Evolutionary conservation across 352 stramenopile genomes (phyloP).

Genomic region (Pythium insidiosum): DNA sequence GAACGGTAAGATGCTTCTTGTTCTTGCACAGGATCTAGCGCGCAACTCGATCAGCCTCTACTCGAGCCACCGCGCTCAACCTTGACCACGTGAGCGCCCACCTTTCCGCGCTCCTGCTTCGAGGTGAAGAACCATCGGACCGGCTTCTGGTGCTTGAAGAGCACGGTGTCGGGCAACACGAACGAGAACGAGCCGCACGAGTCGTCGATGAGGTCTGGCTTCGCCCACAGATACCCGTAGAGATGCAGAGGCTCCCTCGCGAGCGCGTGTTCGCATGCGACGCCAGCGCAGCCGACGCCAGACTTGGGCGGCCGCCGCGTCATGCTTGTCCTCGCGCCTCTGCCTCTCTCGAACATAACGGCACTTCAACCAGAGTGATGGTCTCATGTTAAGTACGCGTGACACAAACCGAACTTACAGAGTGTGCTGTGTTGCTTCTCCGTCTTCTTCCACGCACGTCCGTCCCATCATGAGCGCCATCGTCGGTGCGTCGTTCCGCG

Average conservation of each 20-base stretch:
- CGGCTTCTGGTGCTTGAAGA: slow-evolving; percentile 66
- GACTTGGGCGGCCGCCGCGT: slow-evolving; percentile 1
- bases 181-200: slow-evolving; percentile 26
- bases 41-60: too few relatives aligned
- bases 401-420: slow-evolving; percentile 4
- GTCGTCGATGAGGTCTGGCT: slow-evolving; percentile 17
- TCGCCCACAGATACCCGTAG: slow-evolving; percentile 52
- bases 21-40: slow-evolving; percentile 55
- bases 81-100: too few relatives aligned
- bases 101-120: slow-evolving; percentile 58
- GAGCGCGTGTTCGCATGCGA: slow-evolving; percentile 57
- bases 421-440: not conserved
- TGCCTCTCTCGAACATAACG: too few relatives aligned
- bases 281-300: slow-evolving; percentile 40
- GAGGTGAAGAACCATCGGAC: slow-evolving; percentile 69
- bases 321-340: too few relatives aligned
- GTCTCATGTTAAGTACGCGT: too few relatives aligned
- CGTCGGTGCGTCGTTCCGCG: slow-evolving; percentile 70
- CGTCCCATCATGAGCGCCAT: too few relatives aligned
- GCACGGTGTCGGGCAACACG: slow-evolving; percentile 52
- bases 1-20: slow-evolving; percentile 42
- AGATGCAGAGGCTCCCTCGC: slow-evolving; percentile 53
- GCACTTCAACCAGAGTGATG: too few relatives aligned
- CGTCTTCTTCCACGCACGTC: slow-evolving; percentile 9
- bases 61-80: too few relatives aligned